Percentiles rank a stretch among this genome's conserved stretches.
Conservation (phyloP, 2,329 filamentous ascomycete species). For the Colletotrichum orbiculare region DNA sequence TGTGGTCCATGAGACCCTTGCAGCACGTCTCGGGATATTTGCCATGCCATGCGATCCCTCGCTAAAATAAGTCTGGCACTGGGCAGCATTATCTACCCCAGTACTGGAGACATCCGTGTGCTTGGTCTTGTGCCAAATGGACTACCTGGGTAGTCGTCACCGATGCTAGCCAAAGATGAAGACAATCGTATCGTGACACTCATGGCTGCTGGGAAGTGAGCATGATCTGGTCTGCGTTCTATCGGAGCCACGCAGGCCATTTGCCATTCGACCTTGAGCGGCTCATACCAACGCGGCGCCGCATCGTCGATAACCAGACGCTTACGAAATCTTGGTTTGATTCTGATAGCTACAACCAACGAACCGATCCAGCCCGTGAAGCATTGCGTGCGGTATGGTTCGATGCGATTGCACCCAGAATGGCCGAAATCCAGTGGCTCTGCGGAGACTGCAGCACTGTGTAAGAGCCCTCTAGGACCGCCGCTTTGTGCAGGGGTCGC, state of each 20-base stretch:
- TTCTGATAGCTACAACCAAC: background rate
- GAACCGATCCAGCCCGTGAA: constrained; percentile 25
- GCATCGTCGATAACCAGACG: too few species aligned
- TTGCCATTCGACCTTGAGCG: too few species aligned
- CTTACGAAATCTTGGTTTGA: background rate
- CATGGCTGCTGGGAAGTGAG: too few species aligned
- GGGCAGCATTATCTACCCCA: background rate
- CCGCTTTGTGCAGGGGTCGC: constrained; percentile 23
- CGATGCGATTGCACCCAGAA: constrained; percentile 24
- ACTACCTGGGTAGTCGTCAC: too few species aligned
- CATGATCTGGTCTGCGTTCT: too few species aligned
- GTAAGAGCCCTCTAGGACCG: constrained; percentile 24
- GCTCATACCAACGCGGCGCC: too few species aligned
- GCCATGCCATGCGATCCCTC: constrained; percentile 19
- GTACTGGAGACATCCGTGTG: too few species aligned
- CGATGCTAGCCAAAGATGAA: too few species aligned
- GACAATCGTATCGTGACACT: too few species aligned
- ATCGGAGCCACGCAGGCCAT: too few species aligned
- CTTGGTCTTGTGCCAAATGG: too few species aligned
- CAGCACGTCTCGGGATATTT: constrained; percentile 30
- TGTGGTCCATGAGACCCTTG: constrained; percentile 32
- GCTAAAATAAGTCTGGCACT: constrained; percentile 3
- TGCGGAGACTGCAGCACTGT: background rate
- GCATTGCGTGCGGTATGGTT: constrained; percentile 22
- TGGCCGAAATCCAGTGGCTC: constrained; percentile 32